A percentile compares a stretch with the other conserved stretches of the same genome.
phyloP scores from a whole-genome alignment of 2,329 filamentous ascomycete species.

The Ceratocystis cubensis region DNA sequence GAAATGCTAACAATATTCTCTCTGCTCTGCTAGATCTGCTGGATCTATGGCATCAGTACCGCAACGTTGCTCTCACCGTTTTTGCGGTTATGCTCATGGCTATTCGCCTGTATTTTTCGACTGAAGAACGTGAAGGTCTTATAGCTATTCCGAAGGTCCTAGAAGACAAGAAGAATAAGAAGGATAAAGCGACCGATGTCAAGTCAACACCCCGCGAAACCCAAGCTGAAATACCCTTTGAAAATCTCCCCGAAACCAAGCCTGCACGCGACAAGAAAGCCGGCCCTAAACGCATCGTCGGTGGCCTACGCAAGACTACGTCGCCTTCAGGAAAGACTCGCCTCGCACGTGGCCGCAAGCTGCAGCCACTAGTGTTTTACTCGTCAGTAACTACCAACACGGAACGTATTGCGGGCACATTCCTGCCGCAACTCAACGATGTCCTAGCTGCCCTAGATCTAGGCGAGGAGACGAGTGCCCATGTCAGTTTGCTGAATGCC shows the following conservation, averaged over 20 bases:
- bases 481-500: conserved; percentile 38
- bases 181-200: neutral
- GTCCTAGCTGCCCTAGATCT: conserved; percentile 39
- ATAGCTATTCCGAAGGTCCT: conserved; percentile 29
- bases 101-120: conserved; percentile 34
- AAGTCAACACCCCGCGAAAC: neutral
- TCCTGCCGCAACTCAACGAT: conserved; percentile 43
- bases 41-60: conserved; percentile 37
- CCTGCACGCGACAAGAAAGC: conserved; percentile 25
- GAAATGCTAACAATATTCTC: neutral
- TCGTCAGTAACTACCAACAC: conserved; percentile 79
- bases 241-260: conserved; percentile 17
- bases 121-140: conserved; percentile 28
- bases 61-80: conserved; percentile 34
- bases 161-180: conserved; percentile 25
- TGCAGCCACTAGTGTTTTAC: conserved; percentile 74
- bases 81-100: conserved; percentile 30
- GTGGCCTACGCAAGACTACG: conserved; percentile 29
- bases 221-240: conserved; percentile 15
- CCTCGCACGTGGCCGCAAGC: conserved; percentile 30
- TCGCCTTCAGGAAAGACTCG: conserved; percentile 14
- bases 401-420: conserved; percentile 54
- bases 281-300: conserved; percentile 38
- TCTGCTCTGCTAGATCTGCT: conserved; percentile 28
- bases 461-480: conserved; percentile 21